A percentile compares a stretch with the other conserved stretches of the same genome.
Evolutionary conservation across 805 yeast genomes (phyloP).

Genomic region (Starmera dryadoides): DNA sequence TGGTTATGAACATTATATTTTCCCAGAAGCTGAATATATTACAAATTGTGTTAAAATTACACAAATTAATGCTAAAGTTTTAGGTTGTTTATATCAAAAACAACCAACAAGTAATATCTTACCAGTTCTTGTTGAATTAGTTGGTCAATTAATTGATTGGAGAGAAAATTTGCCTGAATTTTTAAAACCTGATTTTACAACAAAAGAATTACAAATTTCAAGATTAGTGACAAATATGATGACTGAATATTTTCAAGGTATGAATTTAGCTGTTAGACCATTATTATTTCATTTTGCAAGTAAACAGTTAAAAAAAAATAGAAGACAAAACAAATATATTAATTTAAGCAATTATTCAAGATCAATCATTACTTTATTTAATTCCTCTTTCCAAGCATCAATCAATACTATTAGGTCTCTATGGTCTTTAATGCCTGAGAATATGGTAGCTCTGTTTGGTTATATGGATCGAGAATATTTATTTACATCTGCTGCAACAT

Average conservation of each 20-base stretch:
- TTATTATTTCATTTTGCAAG: slow-evolving; percentile 70
- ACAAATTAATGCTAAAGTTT: slow-evolving; percentile 67
- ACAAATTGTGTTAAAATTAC: slow-evolving; percentile 73
- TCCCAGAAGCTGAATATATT: slow-evolving; percentile 73
- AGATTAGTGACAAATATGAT: slow-evolving; percentile 65
- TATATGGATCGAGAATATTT: slow-evolving; percentile 83
- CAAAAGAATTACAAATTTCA: slow-evolving; percentile 43
- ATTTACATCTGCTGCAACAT: slow-evolving; percentile 69
- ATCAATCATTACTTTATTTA: slow-evolving; percentile 58
- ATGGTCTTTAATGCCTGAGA: slow-evolving; percentile 69
- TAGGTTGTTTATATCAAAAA: slow-evolving; percentile 62
- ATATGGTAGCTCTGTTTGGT: slow-evolving; percentile 80
- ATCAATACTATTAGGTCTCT: slow-evolving; percentile 66
- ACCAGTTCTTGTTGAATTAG: slow-evolving; percentile 65
- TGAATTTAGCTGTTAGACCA: slow-evolving; percentile 74
- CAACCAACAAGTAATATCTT: slow-evolving; percentile 72
- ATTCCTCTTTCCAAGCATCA: slow-evolving; percentile 76
- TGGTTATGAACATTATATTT: slow-evolving; percentile 58
- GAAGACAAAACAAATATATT: slow-evolving; percentile 43
- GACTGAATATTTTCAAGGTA: slow-evolving; percentile 81
- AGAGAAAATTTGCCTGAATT: slow-evolving; percentile 57
- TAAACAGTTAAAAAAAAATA: slow-evolving; percentile 46
- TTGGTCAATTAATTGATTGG: slow-evolving; percentile 62
- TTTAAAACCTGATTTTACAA: slow-evolving; percentile 56
- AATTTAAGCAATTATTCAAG: slow-evolving; percentile 64